A percentile compares a stretch with the other conserved stretches of the same genome.
Evolutionary conservation across 768 basidiomycete species (phyloP).

Genomic region (Gymnopilus dilepis): DNA sequence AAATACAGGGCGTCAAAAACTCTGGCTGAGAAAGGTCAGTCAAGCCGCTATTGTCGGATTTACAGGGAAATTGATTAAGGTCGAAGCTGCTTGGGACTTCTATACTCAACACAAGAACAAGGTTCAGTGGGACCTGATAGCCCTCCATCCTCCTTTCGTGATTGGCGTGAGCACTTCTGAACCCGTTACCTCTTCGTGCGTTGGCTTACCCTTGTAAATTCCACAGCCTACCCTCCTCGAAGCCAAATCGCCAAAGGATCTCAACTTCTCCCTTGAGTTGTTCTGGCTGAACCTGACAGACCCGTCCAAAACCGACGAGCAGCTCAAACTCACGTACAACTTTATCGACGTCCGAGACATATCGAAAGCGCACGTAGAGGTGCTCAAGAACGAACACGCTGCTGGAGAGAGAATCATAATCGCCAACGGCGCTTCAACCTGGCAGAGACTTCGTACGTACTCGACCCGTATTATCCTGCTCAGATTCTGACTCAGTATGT

Average conservation of each 20-base stretch:
- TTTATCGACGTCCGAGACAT: conserved; percentile 61
- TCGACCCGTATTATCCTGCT: neutral
- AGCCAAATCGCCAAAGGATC: neutral
- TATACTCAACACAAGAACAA: conserved; percentile 46
- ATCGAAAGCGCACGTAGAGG: conserved; percentile 57
- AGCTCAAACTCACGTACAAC: conserved; percentile 19
- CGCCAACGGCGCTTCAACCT: conserved; percentile 32
- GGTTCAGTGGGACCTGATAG: conserved; percentile 56
- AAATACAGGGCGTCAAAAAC: conserved; percentile 67
- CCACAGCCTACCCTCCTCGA: neutral
- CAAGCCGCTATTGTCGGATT: neutral
- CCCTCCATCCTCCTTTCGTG: conserved; percentile 61
- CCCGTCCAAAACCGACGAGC: conserved; percentile 22
- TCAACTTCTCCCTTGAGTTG: conserved; percentile 1
- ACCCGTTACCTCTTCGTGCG: neutral
- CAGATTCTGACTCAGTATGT: neutral
- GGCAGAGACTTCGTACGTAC: conserved; percentile 14
- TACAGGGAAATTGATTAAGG: neutral
- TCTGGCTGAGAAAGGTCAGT: conserved; percentile 62
- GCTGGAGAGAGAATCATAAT: conserved; percentile 63
- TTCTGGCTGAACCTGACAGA: conserved; percentile 31
- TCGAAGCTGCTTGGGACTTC: conserved; percentile 48
- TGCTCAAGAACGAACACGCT: conserved; percentile 54
- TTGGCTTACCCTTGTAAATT: neutral
- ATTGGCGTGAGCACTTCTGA: neutral